Percentiles rank a stretch among this genome's conserved stretches.
phyloP scores from a whole-genome alignment of 208 protist genomes.

The Crithidia mellificae region DNA sequence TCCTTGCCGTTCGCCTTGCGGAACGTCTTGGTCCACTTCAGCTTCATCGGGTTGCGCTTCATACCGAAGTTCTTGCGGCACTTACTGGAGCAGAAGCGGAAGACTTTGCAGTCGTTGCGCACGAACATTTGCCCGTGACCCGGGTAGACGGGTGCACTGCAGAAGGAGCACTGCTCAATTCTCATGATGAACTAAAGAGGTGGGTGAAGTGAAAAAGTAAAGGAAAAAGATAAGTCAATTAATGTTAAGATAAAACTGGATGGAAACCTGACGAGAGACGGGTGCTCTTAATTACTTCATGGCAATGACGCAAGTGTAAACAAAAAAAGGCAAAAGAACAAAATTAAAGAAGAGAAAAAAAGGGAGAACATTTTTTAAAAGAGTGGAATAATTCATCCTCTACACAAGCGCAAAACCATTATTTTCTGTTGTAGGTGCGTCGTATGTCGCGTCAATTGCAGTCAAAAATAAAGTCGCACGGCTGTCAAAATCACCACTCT shows the following conservation, averaged over 20 bases:
- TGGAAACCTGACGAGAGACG: neutral
- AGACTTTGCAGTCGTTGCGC: slow-evolving; percentile 98
- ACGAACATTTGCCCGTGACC: slow-evolving; percentile 99
- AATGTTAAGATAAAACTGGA: neutral
- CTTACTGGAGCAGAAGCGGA: slow-evolving; percentile 98
- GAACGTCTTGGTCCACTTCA: slow-evolving; percentile 99
- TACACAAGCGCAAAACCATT: no score
- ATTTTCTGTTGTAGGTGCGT: no score
- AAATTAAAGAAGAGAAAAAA: no score
- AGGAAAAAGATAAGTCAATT: no score
- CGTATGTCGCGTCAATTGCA: no score
- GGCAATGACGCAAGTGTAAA: no score
- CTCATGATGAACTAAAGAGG: slow-evolving; percentile 71
- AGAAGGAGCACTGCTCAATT: slow-evolving; percentile 99
- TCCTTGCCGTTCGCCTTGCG: slow-evolving; percentile 98
- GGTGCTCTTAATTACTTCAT: no score
- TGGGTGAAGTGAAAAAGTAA: no score
- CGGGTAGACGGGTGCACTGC: slow-evolving; percentile 97
- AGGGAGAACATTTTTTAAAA: no score
- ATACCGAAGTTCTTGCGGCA: slow-evolving; percentile 99
- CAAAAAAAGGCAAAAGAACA: slow-evolving; percentile 34
- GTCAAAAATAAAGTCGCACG: no score
- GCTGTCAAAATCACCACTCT: no score
- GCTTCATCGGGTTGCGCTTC: slow-evolving; percentile 99
- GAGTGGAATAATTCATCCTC: no score